Evolutionary conservation across 345 rosid genomes (phyloP), one percentile per base, ranked within the genome.

Genomic region (Gynandropsis gynandra): DNA sequence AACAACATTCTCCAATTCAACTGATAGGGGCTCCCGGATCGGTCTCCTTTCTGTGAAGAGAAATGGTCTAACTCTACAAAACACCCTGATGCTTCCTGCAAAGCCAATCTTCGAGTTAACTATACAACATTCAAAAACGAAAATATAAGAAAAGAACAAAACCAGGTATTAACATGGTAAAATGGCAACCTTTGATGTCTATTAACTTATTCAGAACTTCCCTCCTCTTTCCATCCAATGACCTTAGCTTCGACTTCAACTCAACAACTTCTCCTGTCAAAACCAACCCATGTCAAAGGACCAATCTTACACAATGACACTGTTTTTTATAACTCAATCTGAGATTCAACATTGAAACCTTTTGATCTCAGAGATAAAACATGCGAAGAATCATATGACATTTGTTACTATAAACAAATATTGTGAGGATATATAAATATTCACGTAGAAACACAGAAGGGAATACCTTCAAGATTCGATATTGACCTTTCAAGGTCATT

Each of bases 41-140:
- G 67, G 74, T 50, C 80, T 81, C 54, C 56, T 77, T 24, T 70
- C 78, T 3, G 76, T 66, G 10, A 32, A 29, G 11, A 66, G 54
- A 68, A 69, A 74, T 2, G 88, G 95, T 40, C 88, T 78, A 19
- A 86, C 82, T 52, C 97, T 74, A 62, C 95, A 86, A 67, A 86
- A 83, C 37, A 83, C 90, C 47, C 97, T 75, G 58, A 89, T 89
- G 16, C 76, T 69, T 45, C 97, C 97, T 86, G 85, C 67, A 65
- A 67, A 42, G 44, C 17, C 59, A 27, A 2, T 15, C 18, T 27
- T 42, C 39, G 29, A 24, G 29, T 24, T 24, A 44, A 55, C 14
- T 24, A 50, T 50, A n/a, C 49, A 53, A 11, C 11, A 13, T 21
- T 42, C 12, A 39, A 47, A 48, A 15, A 10, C 20, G 11, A 47